Conservation (phyloP, 495 filamentous ascomycete species). For the Talaromyces stipitatus region DNA sequence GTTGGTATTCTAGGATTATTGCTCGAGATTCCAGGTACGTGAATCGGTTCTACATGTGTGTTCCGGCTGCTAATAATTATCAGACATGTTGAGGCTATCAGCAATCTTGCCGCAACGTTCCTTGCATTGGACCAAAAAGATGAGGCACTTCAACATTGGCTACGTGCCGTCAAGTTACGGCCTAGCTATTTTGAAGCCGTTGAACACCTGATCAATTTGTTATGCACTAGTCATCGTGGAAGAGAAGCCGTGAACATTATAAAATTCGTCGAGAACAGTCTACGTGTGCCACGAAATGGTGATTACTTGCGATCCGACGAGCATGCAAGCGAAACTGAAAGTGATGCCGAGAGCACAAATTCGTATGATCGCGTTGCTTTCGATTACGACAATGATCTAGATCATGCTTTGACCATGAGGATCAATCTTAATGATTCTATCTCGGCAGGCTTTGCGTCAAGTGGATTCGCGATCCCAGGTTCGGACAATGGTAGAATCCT, state of each 20-base stretch:
- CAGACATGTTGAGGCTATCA: slow-evolving; percentile 91
- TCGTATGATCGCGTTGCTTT: slow-evolving; percentile 49
- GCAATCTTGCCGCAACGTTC: slow-evolving; percentile 84
- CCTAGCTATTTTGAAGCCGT: slow-evolving; percentile 95
- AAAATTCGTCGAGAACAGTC: slow-evolving; percentile 72
- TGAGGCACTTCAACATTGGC: slow-evolving; percentile 85
- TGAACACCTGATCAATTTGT: slow-evolving; percentile 85
- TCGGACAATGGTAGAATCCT: slow-evolving; percentile 92
- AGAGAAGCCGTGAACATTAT: slow-evolving; percentile 87
- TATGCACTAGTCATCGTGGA: slow-evolving; percentile 74
- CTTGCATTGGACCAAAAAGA: slow-evolving; percentile 73
- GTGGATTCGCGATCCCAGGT: slow-evolving; percentile 79
- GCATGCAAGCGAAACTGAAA: slow-evolving; percentile 48
- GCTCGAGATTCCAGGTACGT: slow-evolving; percentile 71
- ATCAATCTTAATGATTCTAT: slow-evolving; percentile 21
- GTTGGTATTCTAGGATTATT: slow-evolving; percentile 85
- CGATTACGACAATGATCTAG: slow-evolving; percentile 48
- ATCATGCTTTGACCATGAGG: slow-evolving; percentile 15
- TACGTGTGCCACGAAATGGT: slow-evolving; percentile 47
- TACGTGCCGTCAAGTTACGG: slow-evolving; percentile 69
- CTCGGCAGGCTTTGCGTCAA: slow-evolving; percentile 62
- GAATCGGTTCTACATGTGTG: neutral
- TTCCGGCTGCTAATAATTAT: slow-evolving; percentile 17
- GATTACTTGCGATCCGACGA: slow-evolving; percentile 45
- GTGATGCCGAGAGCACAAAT: slow-evolving; percentile 44